Evolutionary conservation across 2,329 filamentous ascomycete genomes (phyloP).

Genomic region (Pseudocercospora fuligena): DNA sequence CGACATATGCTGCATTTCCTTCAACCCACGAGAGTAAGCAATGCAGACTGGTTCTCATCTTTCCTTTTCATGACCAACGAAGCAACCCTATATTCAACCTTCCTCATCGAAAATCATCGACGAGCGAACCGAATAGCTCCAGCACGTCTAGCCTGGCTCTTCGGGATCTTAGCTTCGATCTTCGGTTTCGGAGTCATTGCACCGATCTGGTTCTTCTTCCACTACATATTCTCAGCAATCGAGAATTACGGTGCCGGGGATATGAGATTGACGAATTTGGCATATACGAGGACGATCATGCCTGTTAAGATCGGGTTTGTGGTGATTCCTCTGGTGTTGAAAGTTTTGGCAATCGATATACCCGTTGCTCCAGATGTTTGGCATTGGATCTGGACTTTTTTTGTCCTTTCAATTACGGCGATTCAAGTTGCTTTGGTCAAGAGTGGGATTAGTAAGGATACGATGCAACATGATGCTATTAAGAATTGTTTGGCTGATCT

Average conservation of each 20-base stretch:
- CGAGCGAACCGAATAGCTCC: conserved; percentile 14
- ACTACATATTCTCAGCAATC: conserved; percentile 43
- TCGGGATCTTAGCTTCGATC: conserved; percentile 37
- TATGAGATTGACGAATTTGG: conserved; percentile 39
- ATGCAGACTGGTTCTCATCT: background rate
- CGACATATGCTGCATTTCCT: conserved; percentile 1
- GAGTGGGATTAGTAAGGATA: conserved; percentile 32
- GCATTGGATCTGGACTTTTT: conserved; percentile 14
- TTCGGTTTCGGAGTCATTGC: conserved; percentile 41
- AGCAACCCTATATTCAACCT: conserved; percentile 11
- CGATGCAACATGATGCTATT: conserved; percentile 26
- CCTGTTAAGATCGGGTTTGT: conserved; percentile 36
- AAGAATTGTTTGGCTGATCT: conserved; percentile 25
- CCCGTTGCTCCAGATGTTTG: background rate
- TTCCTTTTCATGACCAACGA: conserved; percentile 2
- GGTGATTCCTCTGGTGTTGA: conserved; percentile 28
- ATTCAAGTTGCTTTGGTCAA: conserved; percentile 26
- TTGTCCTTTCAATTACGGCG: conserved; percentile 27
- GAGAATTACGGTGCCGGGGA: conserved; percentile 42
- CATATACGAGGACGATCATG: conserved; percentile 38
- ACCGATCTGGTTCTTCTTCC: conserved; percentile 46
- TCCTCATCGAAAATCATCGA: conserved; percentile 21
- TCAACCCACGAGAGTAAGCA: background rate
- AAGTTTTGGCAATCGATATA: conserved; percentile 12
- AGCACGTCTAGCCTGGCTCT: conserved; percentile 18